These are phyloP conservation scores for Catunica adiposa DNA, from an alignment of 2,329 filamentous ascomycete species.

Conservation along the genomic window DNA sequence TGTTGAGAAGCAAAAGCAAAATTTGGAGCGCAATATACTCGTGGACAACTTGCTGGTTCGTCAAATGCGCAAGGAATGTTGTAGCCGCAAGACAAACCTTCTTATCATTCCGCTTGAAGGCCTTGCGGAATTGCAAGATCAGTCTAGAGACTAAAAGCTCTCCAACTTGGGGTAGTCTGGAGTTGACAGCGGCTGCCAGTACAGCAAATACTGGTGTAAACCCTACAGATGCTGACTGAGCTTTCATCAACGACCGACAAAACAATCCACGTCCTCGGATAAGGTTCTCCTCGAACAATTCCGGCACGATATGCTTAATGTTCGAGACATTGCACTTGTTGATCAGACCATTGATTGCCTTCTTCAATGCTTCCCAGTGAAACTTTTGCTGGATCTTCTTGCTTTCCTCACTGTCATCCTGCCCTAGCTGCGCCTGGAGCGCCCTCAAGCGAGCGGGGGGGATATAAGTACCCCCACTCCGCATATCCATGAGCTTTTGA, in stretches of 20 bases:
- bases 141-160: slow-evolving; percentile 75
- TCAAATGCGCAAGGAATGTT: slow-evolving; percentile 86
- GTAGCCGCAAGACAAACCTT: slow-evolving; percentile 84
- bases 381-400: slow-evolving; percentile 64
- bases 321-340: slow-evolving; percentile 98
- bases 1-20: slow-evolving; percentile 75
- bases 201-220: slow-evolving; percentile 95
- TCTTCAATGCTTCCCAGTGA: slow-evolving; percentile 87
- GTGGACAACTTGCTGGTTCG: slow-evolving; percentile 90
- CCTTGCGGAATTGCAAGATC: slow-evolving; percentile 85
- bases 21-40: slow-evolving; percentile 91
- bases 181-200: slow-evolving; percentile 93
- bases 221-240: slow-evolving; percentile 83
- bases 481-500: slow-evolving; percentile 78
- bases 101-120: slow-evolving; percentile 93
- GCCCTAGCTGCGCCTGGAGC: slow-evolving; percentile 89
- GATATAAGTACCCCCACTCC: slow-evolving; percentile 91
- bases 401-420: slow-evolving; percentile 91
- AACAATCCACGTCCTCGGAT: slow-evolving; percentile 82
- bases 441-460: slow-evolving; percentile 80
- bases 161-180: slow-evolving; percentile 86
- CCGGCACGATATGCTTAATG: slow-evolving; percentile 93
- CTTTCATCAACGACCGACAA: slow-evolving; percentile 95
- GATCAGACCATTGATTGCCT: slow-evolving; percentile 95
- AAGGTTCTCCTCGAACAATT: slow-evolving; percentile 88